Base-by-base conservation (phyloP, 2,329 filamentous ascomycete genomes). In the Monosporascus sp. region DNA sequence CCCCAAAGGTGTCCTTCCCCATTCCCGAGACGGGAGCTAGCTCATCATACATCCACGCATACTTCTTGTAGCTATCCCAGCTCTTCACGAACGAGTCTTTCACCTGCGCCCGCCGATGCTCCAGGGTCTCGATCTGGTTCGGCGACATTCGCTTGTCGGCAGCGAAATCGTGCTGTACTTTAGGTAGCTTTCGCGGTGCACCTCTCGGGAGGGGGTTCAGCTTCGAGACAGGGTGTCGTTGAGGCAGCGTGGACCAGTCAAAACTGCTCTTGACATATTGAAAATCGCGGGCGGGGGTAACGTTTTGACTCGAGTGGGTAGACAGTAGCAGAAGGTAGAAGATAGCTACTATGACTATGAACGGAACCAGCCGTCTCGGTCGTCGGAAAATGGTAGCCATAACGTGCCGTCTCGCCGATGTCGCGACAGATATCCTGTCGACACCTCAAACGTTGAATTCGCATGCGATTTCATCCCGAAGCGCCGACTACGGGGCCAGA, bases 41-140 rank as follows among this genome's bases (percentile, higher is more conserved):
- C 64, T 82, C 80, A 55, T 83, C 79, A 11, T 72, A 67, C 47
- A 76, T 64, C 78, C 79, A 82, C 1, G 80, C 80, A 51, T 75
- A 64, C 44, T 71, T 64, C 55, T 74, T 78, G 64, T 84, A 84
- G 25, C 77, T 73, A 8, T 72, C 66, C 75, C 79, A 79, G 56
- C 72, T 72, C 53, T 72, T 72, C 31, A 69, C 53, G 25, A 46
- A 46, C 5, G 43, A 24, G 22, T 46, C 43, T 5, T 22, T 15
- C 14, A 46, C 43, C 24, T 46, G 22, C 14, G 5, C 27, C 8
- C 25, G 43, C 24, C 43, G 43, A 4, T 25, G 3, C 4, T 46
- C 43, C n/a, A 46, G 22, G 2, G 20, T 17, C 17, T 17, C 24
- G 24, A 9, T n/a, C 17, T 22, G 43, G 17, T 46, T 15, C 7